Evolutionary conservation across 2,329 filamentous ascomycete species (phyloP).

Genomic region (Phoma sp.): DNA sequence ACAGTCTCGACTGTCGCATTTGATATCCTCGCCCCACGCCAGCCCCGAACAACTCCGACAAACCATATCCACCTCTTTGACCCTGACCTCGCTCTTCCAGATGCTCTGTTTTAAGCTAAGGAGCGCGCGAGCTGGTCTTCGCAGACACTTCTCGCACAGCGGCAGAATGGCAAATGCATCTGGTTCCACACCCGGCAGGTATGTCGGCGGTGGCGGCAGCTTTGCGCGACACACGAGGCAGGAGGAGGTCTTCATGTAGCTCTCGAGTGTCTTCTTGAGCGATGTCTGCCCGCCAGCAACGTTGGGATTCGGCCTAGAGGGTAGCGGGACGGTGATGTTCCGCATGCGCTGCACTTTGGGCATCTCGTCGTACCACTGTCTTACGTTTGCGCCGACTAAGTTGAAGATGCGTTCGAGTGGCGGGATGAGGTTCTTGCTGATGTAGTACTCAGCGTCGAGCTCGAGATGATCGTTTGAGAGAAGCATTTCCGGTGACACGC

Average conservation of each 20-base stretch:
- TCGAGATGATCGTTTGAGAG: slow-evolving; percentile 77
- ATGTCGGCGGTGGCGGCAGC: slow-evolving; percentile 49
- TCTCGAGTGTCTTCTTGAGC: slow-evolving; percentile 80
- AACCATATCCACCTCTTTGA: slow-evolving; percentile 69
- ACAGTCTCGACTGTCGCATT: slow-evolving; percentile 89
- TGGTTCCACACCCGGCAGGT: slow-evolving; percentile 20
- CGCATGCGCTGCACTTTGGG: slow-evolving; percentile 83
- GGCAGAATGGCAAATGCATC: slow-evolving; percentile 43
- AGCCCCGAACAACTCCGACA: slow-evolving; percentile 83
- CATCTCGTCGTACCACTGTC: slow-evolving; percentile 96
- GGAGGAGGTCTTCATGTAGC: slow-evolving; percentile 82
- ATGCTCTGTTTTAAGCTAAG: slow-evolving; percentile 68
- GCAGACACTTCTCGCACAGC: slow-evolving; percentile 66
- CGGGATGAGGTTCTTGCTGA: slow-evolving; percentile 92
- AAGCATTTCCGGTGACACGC: slow-evolving; percentile 84
- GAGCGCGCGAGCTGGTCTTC: slow-evolving; percentile 65
- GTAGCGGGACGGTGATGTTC: slow-evolving; percentile 55
- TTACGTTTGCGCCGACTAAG: slow-evolving; percentile 88
- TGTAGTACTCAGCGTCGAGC: slow-evolving; percentile 96
- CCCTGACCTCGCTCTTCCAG: slow-evolving; percentile 67
- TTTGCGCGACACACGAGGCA: slow-evolving; percentile 78
- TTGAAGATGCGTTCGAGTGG: slow-evolving; percentile 97
- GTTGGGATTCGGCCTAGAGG: slow-evolving; percentile 18
- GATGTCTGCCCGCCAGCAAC: slow-evolving; percentile 33
- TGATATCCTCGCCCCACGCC: slow-evolving; percentile 76